Evolutionary conservation across 2,329 filamentous ascomycete species (phyloP).

Genomic region (Scopulariopsis brevicaulis): DNA sequence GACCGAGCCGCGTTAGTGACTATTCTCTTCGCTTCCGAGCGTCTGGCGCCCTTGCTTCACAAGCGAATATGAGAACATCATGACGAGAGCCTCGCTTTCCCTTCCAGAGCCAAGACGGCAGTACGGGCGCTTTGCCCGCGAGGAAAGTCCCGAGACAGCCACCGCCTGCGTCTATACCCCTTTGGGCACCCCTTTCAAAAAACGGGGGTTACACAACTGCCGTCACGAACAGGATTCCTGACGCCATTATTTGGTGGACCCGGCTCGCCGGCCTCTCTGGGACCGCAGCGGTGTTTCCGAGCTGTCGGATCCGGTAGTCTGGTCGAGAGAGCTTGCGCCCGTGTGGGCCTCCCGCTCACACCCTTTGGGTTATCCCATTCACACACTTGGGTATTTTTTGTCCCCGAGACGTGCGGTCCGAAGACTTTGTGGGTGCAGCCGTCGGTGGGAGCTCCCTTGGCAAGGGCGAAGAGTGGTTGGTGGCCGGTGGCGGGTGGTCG

Average conservation of each 20-base stretch:
- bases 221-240: neutral
- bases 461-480: neutral
- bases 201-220: neutral
- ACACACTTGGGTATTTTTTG: neutral
- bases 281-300: neutral
- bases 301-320: constrained; percentile 1
- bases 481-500: neutral
- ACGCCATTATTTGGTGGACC: neutral
- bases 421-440: neutral
- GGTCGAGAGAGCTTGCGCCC: neutral
- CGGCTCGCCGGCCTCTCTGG: neutral
- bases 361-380: neutral
- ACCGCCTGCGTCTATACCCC: too few species aligned
- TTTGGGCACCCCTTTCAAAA: too few species aligned
- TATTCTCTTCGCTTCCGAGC: too few species aligned
- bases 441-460: neutral
- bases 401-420: neutral
- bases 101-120: too few species aligned
- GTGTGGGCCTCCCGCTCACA: neutral
- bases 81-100: too few species aligned
- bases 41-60: too few species aligned
- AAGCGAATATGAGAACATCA: too few species aligned
- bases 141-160: too few species aligned
- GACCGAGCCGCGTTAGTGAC: too few species aligned
- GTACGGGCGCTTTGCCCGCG: too few species aligned